A percentile compares a stretch with the other conserved stretches of the same genome.
Conservation (phyloP, 345 rosid species). For the Melastoma malabathricum region DNA sequence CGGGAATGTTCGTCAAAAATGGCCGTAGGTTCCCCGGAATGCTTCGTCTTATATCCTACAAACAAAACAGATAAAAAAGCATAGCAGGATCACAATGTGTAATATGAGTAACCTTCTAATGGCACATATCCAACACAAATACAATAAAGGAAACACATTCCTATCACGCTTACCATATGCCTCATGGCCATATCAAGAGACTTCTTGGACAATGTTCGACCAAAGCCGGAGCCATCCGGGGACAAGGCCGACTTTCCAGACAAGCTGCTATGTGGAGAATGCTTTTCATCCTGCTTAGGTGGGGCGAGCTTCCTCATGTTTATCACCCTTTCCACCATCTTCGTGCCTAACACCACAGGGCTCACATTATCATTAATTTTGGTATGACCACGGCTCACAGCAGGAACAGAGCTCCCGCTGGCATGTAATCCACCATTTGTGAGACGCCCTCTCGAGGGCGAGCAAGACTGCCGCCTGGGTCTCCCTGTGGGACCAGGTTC, state of each 20-base stretch:
- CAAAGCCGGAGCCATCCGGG: conserved; percentile 85
- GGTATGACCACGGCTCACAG: conserved; percentile 48
- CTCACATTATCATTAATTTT: conserved; percentile 62
- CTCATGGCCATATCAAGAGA: conserved; percentile 97
- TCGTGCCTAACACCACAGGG: conserved; percentile 75
- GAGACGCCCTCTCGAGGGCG: conserved; percentile 81
- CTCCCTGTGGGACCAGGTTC: conserved; percentile 63
- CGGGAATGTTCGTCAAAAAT: conserved; percentile 86
- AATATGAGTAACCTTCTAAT: not conserved
- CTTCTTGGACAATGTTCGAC: conserved; percentile 90
- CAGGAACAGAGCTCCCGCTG: conserved; percentile 93
- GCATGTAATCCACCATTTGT: conserved; percentile 38
- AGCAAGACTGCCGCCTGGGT: conserved; percentile 82
- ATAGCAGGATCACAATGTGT: not conserved
- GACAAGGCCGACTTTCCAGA: conserved; percentile 69
- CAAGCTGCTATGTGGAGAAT: conserved; percentile 58
- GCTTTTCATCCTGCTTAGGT: conserved; percentile 66
- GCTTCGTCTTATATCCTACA: conserved; percentile 84
- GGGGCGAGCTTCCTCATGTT: conserved; percentile 89
- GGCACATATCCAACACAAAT: not conserved
- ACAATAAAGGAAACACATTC: not conserved
- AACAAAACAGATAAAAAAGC: not conserved
- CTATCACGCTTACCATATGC: conserved; percentile 61
- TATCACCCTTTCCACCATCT: conserved; percentile 94
- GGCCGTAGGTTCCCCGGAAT: conserved; percentile 87